These are phyloP conservation scores for Scleroderma citrinum DNA, from an alignment of 768 basidiomycete species.

Conservation along the genomic window DNA sequence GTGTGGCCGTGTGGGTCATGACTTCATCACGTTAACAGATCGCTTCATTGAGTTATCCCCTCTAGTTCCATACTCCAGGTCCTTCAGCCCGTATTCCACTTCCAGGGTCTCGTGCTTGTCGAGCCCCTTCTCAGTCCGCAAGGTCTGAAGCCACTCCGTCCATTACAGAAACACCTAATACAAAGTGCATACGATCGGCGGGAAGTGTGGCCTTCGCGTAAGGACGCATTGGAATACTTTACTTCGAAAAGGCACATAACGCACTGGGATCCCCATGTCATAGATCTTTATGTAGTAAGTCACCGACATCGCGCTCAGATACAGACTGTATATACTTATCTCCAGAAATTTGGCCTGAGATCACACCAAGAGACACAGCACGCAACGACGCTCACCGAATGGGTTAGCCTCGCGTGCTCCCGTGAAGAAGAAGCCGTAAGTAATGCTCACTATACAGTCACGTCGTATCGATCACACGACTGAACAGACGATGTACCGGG, in stretches of 20 bases:
- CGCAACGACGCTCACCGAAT: conserved; percentile 26
- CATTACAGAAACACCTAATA: conserved; percentile 40
- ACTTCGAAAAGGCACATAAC: conserved; percentile 28
- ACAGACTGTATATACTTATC: not conserved
- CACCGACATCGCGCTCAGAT: not conserved
- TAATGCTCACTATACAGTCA: not conserved
- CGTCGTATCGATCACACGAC: not conserved
- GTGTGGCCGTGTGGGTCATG: conserved; percentile 51
- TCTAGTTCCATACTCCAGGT: conserved; percentile 49
- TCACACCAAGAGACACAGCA: conserved; percentile 28
- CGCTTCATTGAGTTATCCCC: not conserved
- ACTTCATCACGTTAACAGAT: not conserved
- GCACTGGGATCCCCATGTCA: conserved; percentile 51
- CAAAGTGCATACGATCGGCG: conserved; percentile 43
- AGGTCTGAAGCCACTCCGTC: conserved; percentile 36
- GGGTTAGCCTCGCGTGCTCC: conserved; percentile 51
- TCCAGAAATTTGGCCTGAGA: conserved; percentile 44
- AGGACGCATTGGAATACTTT: conserved; percentile 36
- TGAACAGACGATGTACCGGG: conserved; percentile 56
- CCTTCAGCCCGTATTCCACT: conserved; percentile 38
- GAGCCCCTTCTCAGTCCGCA: conserved; percentile 60
- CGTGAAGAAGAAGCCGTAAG: conserved; percentile 59
- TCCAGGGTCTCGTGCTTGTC: conserved; percentile 50
- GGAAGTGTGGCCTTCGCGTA: conserved; percentile 46
- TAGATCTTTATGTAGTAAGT: conserved; percentile 48